Evolutionary conservation across 2,329 filamentous ascomycete genomes (phyloP).

Genomic region (Cryphonectria radicalis): DNA sequence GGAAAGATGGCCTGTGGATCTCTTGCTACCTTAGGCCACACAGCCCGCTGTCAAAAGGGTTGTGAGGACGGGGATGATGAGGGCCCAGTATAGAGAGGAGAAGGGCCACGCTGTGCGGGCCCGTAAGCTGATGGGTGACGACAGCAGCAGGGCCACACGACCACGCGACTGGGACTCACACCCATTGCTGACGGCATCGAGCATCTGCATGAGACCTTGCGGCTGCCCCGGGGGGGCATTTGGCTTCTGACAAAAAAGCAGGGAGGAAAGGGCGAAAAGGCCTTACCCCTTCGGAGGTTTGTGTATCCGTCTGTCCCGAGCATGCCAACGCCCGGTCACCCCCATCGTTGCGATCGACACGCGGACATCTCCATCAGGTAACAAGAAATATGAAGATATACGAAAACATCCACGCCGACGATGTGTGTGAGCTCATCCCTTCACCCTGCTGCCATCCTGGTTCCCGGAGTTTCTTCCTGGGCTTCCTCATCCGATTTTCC

Average conservation of each 20-base stretch:
- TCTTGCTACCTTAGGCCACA: neutral
- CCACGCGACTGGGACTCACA: neutral
- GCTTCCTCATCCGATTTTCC: neutral
- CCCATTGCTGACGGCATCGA: neutral
- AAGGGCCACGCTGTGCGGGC: neutral
- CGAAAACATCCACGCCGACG: neutral
- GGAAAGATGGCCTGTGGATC: no score
- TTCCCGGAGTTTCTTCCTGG: neutral
- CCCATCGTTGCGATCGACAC: neutral
- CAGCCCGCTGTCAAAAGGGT: neutral
- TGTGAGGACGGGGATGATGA: neutral
- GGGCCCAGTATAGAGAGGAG: neutral
- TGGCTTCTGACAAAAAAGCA: neutral
- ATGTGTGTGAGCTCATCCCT: neutral
- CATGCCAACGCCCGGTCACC: neutral
- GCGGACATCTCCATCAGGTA: neutral
- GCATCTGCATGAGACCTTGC: conserved; percentile 2
- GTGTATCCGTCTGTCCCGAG: neutral
- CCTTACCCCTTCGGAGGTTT: neutral
- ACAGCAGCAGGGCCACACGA: neutral
- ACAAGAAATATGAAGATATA: neutral
- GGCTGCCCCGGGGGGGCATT: neutral
- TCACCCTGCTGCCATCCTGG: neutral
- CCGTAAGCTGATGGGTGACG: conserved; percentile 6
- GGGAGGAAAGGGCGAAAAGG: neutral